Evolutionary conservation across 2,329 filamentous ascomycete species (phyloP), one percentile per base, ranked within the genome.

Genomic region (Metarhizium album): DNA sequence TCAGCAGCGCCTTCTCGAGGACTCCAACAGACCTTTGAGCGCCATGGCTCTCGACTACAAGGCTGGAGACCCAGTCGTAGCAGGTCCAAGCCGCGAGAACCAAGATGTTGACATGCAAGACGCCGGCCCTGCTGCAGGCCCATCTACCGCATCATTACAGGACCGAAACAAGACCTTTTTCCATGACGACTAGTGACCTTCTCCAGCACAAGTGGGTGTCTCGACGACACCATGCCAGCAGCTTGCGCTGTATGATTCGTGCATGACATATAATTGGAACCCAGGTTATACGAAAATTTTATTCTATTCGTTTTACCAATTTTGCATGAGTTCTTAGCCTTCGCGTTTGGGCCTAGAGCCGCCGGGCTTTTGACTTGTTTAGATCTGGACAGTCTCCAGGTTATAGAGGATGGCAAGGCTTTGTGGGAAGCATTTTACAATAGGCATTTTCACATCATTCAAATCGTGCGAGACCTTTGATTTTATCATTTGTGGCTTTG

Each of bases 101-200:
- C 70, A 74, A 48, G 78, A 81, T 50, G 67, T 80, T 29, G 73
- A 76, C 22, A 81, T 81, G 78, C 63, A 70, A 38, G 79, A 82
- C 54, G 75, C 73, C 22, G 75, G 74, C 5, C 75, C 77, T 6
- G 76, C 76, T 8, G 78, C 76, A 2, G 77, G 77, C 8, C 74
- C 77, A 14, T 64, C 76, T 18, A 42, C 42, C 7, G 46, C 42
- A 11, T 33, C 42, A 8, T 29, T 42, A 13, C 71, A 71, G 51
- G 69, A 68, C 46, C 69, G 68, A 43, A 73, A 69, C 57, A 66
- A 69, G 31, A 73, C 70, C 1, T 79, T 79, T 57, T 78, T 79
- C 60, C 70, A 72, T 51, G 74, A 77, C 52, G 67, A 75, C 49
- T 70, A 59, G 62, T 23, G 16, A 40, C 42, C 6, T 40, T 37